Evolutionary conservation across 179 eudicot species (phyloP).

Genomic region (Amaranthus tricolor): DNA sequence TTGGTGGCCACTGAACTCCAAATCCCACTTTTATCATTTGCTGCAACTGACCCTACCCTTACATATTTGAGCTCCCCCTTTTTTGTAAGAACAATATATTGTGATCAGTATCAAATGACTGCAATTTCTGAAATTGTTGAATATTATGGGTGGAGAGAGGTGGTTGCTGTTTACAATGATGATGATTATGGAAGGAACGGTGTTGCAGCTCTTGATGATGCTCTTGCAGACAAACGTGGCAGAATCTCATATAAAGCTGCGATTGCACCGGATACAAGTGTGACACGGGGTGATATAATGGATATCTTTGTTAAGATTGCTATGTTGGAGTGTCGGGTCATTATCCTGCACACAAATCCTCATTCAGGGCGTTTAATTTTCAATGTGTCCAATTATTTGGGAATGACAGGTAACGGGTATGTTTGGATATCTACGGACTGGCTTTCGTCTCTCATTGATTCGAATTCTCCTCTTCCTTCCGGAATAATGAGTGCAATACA

Average conservation of each 20-base stretch:
- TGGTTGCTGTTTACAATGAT: slow-evolving; percentile 62
- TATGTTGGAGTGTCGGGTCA: slow-evolving; percentile 62
- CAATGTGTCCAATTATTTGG: slow-evolving; percentile 59
- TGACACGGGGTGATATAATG: slow-evolving; percentile 56
- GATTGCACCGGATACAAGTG: slow-evolving; percentile 46
- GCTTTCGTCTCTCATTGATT: slow-evolving; percentile 66
- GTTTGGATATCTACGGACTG: slow-evolving; percentile 91
- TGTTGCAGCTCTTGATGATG: slow-evolving; percentile 65
- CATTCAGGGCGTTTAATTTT: slow-evolving; percentile 50
- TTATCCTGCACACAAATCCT: slow-evolving; percentile 66
- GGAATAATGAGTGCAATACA: slow-evolving; percentile 44
- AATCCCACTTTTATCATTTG: slow-evolving; percentile 76
- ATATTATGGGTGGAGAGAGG: slow-evolving; percentile 68
- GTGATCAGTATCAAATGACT: slow-evolving; percentile 75
- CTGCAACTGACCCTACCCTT: slow-evolving; percentile 89
- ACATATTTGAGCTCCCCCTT: slow-evolving; percentile 72
- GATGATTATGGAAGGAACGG: slow-evolving; percentile 95
- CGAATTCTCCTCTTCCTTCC: slow-evolving; percentile 42
- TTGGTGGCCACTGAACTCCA: slow-evolving; percentile 66
- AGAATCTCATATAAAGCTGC: slow-evolving; percentile 66
- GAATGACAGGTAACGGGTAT: slow-evolving; percentile 71
- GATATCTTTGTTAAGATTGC: slow-evolving; percentile 70
- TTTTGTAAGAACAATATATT: slow-evolving; percentile 68
- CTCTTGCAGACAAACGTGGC: slow-evolving; percentile 67
- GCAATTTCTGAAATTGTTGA: slow-evolving; percentile 72